Base-by-base conservation (phyloP, 768 basidiomycete genomes). In the Punctularia strigosozonata region DNA sequence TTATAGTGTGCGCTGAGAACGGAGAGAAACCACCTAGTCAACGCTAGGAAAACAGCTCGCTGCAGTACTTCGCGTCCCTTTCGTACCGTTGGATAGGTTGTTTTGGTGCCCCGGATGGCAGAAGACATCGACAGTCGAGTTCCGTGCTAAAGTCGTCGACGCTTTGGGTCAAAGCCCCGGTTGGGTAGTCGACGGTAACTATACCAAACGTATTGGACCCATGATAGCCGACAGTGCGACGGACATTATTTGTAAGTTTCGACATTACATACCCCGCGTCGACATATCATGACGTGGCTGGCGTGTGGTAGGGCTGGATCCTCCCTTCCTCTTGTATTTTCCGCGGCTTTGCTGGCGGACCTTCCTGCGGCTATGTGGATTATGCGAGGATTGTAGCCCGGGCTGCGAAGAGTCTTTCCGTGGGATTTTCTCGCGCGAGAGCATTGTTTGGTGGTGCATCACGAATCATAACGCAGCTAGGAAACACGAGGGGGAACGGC, bases 271-370 rank as follows among this genome's bases (percentile, higher is more conserved):
- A 8, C 10, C 8, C 8, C 10, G 10, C 18, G 10, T 34, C 7
- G 10, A 13, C 33, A 34, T 15, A 15, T 10, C 8, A 8, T 19
- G 10, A 10, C 18, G 33, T 20, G 19, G 12, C 12, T 20, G 8
- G 33, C 18, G 8, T 19, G 8, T 20, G 8, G 26, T 28, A 82
- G 79, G 80, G 80, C 58, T 82, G 17, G 78, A 81, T 46, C 77
- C 78, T 6, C 80, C 79, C 10, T 56, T 81, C 24, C 14, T 59
- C 6, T 53, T 71, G 7, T 82, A 81, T 57, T 63, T 81, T 39
- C 75, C 79, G 17, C 73, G 80, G 13, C 46, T 80, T 19, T 49
- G 69, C 42, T 45, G 60, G 39, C 64, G 79, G 34, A 80, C 77
- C 1, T 48, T 76, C n/a, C 49, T 60, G 42, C 55, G 60, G n/a